Conservation (phyloP, 768 basidiomycete species). For the Lactifluus piperatus region DNA sequence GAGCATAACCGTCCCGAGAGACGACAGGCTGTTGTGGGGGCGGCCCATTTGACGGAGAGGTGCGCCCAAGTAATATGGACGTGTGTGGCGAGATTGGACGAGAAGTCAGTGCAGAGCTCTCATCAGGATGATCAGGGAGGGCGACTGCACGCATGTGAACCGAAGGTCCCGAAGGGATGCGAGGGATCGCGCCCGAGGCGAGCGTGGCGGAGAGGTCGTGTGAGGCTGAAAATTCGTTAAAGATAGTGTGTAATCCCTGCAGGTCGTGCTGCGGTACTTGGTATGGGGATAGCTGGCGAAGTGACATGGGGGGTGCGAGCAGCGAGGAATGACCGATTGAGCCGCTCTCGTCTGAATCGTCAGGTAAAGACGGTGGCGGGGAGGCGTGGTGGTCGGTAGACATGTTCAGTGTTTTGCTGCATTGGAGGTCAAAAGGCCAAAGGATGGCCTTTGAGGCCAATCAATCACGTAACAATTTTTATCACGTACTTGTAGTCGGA, state of each 20-base stretch:
- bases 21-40: not conserved
- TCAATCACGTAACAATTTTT: slow-evolving; percentile 12
- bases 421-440: slow-evolving; percentile 4
- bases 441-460: not conserved
- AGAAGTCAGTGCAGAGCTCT: not conserved
- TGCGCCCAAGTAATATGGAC: not conserved
- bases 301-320: slow-evolving; percentile 7
- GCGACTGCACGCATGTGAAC: not conserved
- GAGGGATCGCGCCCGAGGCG: not conserved
- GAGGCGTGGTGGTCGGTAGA: slow-evolving; percentile 8
- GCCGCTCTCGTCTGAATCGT: not conserved
- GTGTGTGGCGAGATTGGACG: slow-evolving; percentile 9
- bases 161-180: not conserved
- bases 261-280: not conserved
- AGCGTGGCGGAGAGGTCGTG: not conserved
- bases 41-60: not conserved
- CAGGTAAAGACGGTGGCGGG: not conserved
- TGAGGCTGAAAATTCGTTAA: not conserved
- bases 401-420: slow-evolving; percentile 12
- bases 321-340: slow-evolving; percentile 9
- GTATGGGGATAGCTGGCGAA: not conserved
- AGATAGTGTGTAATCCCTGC: not conserved
- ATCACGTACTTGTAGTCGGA: slow-evolving; percentile 15
- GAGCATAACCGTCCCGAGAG: slow-evolving; percentile 5
- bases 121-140: not conserved